Evolutionary conservation across 257 asterid genomes (phyloP), one percentile per base, ranked within the genome.

Genomic region (Paulownia fortunei): DNA sequence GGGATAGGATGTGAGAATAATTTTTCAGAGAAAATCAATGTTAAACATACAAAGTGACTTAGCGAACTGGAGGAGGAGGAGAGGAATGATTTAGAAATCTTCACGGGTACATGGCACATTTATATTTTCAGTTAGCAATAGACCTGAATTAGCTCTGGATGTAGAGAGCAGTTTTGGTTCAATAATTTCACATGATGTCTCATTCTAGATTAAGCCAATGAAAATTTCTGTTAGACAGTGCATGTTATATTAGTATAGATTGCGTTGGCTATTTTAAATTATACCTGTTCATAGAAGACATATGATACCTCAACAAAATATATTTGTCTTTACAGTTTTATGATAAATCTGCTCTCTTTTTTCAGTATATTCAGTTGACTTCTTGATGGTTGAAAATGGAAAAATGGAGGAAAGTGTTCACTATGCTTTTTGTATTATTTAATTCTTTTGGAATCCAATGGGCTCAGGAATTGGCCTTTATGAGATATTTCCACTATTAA

Each of bases 311-410:
- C 39, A 24, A 36, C 27, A 36, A 32, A 15, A 7, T 13, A 32
- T 76, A 11, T 51, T 23, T 65, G 6, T 49, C 3, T 26, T 39
- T 46, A 46, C 23, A 2, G 21, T 44, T 59, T 30, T 4, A 34
- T 37, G 59, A 10, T 39, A 36, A 39, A 76, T 37, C 3, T 39
- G n/a, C 54, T 76, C 7, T n/a, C 23, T 10, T 12, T 51, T 30
- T 23, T 21, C 49, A 12, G 49, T 13, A 70, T 12, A 19, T 21
- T 39, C 70, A 6, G 47, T 24, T 56, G 56, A 15, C 39, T 15
- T 61, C 27, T 72, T 36, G 77, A 34, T 34, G 19, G 51, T 41
- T 55, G 39, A 21, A 37, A 62, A 39, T 73, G 68, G 30, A 32
- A 34, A 68, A 73, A 37, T 21, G n/a, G 11, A 24, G 42, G 67